A percentile compares a stretch with the other conserved stretches of the same genome.
Conservation (phyloP, 1,284 basidiomycete species). For the Rhodotorula sp. region DNA sequence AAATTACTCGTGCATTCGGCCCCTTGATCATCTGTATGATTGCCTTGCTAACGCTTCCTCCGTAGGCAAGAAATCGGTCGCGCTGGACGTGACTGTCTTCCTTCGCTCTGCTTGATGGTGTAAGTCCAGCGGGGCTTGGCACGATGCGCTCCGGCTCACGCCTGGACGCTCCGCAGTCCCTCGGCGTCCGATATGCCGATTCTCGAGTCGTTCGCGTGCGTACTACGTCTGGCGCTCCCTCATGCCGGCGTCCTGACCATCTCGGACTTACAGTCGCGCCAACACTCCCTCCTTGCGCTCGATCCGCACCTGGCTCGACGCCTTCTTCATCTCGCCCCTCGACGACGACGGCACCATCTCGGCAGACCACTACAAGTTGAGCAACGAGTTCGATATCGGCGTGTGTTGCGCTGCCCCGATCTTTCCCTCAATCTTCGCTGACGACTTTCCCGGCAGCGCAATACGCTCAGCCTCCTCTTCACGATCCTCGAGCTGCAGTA, state of each 20-base stretch:
- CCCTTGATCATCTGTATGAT: too few species aligned
- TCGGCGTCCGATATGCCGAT: constrained; percentile 22
- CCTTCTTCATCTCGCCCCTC: constrained; percentile 15
- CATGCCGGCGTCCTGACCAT: background rate
- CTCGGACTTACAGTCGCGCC: constrained; percentile 9
- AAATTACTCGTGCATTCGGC: constrained; percentile 47
- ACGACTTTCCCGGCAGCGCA: constrained; percentile 46
- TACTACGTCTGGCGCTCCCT: background rate
- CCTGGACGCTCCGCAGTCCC: constrained; percentile 2
- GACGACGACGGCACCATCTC: constrained; percentile 27
- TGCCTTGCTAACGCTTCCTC: background rate
- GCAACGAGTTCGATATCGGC: constrained; percentile 50
- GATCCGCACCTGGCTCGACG: constrained; percentile 26
- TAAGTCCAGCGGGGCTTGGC: background rate
- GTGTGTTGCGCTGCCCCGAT: constrained; percentile 41
- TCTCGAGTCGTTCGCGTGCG: constrained; percentile 28
- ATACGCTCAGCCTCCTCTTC: constrained; percentile 55
- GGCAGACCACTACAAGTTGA: constrained; percentile 21
- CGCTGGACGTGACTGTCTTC: constrained; percentile 68
- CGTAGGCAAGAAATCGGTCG: constrained; percentile 70
- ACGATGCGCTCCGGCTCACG: background rate
- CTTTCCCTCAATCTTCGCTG: background rate
- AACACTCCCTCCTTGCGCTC: constrained; percentile 29
- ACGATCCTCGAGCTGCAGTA: constrained; percentile 58
- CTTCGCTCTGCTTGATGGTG: constrained; percentile 35